phyloP scores from a whole-genome alignment of 257 asterid genomes.

The Solanum piurae region DNA sequence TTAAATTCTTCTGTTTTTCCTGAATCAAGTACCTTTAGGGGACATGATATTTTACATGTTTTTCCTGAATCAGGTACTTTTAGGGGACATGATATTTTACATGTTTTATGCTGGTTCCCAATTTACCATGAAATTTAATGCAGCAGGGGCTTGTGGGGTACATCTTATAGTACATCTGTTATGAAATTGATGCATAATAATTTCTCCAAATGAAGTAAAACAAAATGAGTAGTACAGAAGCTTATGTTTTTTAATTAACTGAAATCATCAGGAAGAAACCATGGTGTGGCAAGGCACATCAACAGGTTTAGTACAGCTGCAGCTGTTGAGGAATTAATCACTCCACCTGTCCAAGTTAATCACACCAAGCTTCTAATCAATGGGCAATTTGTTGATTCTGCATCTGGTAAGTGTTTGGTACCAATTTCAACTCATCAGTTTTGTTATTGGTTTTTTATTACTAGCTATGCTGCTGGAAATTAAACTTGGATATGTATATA shows the following conservation, averaged over 20 bases:
- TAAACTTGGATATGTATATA: background rate
- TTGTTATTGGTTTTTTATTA: background rate
- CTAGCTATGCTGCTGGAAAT: background rate
- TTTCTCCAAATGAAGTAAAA: background rate
- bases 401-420: constrained; percentile 43
- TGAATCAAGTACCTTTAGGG: background rate
- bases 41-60: background rate
- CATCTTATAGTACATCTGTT: background rate
- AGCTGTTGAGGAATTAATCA: constrained; percentile 36
- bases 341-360: constrained; percentile 40
- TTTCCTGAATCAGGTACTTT: background rate
- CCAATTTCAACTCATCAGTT: background rate
- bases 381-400: constrained; percentile 70
- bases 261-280: constrained; percentile 25
- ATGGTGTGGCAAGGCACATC: constrained; percentile 23
- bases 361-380: constrained; percentile 67
- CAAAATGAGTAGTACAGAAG: background rate
- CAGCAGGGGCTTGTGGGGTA: background rate
- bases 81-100: background rate
- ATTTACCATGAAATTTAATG: background rate
- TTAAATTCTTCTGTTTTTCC: background rate
- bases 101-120: background rate
- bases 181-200: background rate
- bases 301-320: constrained; percentile 42
- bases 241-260: background rate